A percentile compares a stretch with the other conserved stretches of the same genome.
Conservation (phyloP, 306 rosid species). For the Ceratonia siliqua region DNA sequence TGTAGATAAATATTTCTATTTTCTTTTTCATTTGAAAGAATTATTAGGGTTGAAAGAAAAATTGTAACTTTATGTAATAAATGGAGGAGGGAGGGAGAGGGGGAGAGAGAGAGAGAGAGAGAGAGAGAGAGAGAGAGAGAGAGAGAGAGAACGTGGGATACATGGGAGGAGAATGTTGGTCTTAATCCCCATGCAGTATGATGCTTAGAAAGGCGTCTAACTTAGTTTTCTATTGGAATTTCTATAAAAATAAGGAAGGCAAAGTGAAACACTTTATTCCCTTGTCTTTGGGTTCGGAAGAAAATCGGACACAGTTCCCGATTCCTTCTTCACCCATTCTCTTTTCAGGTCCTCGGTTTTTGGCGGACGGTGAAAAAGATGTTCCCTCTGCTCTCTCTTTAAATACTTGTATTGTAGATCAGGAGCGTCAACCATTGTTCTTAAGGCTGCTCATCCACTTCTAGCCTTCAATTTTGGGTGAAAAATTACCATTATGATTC, state of each 20-base stretch:
- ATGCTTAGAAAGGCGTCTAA: slow-evolving; percentile 29
- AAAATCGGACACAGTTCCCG: slow-evolving; percentile 77
- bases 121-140: background rate
- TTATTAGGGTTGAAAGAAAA: slow-evolving; percentile 20
- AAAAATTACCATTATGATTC: background rate
- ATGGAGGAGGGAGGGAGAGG: background rate
- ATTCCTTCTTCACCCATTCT: slow-evolving; percentile 57
- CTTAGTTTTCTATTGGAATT: slow-evolving; percentile 36
- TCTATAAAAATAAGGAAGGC: slow-evolving; percentile 31
- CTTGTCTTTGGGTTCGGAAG: slow-evolving; percentile 68
- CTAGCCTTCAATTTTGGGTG: background rate
- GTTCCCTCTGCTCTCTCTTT: slow-evolving; percentile 12
- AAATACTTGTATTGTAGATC: no score
- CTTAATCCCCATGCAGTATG: slow-evolving; percentile 26
- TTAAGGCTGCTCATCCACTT: background rate
- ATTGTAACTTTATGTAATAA: slow-evolving; percentile 29
- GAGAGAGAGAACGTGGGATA: background rate
- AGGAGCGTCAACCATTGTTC: slow-evolving; percentile 13
- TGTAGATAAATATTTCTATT: background rate
- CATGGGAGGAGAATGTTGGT: slow-evolving; percentile 21
- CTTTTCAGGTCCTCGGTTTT: slow-evolving; percentile 71
- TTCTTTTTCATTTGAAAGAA: background rate
- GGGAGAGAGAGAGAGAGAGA: background rate
- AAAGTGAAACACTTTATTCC: slow-evolving; percentile 61
- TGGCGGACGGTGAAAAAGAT: slow-evolving; percentile 44